phyloP scores from a whole-genome alignment of 495 filamentous ascomycete genomes.

The Penicillium silybi region DNA sequence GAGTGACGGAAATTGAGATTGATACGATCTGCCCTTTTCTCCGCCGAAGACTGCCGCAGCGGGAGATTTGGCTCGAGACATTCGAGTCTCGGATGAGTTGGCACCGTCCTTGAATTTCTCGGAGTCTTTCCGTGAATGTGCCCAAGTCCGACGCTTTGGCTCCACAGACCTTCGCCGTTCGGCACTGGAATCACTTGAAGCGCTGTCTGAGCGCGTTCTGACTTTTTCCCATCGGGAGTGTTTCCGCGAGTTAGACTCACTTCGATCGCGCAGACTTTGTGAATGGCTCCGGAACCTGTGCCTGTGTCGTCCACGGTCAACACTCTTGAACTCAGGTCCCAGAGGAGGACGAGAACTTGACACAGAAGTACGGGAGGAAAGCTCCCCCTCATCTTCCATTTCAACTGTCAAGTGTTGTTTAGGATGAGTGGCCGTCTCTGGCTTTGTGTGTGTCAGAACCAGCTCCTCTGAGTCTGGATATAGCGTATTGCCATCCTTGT shows the following conservation, averaged over 20 bases:
- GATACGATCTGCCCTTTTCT: slow-evolving; percentile 4
- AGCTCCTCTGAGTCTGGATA: slow-evolving; percentile 48
- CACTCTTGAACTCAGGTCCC: slow-evolving; percentile 27
- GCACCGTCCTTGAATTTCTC: slow-evolving; percentile 5
- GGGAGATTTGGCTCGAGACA: slow-evolving; percentile 13
- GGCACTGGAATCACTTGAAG: slow-evolving; percentile 28
- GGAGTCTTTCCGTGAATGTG: slow-evolving; percentile 9
- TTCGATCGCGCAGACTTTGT: slow-evolving; percentile 23
- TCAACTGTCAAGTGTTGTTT: slow-evolving; percentile 14
- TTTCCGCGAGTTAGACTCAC: slow-evolving; percentile 21
- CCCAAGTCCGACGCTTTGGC: slow-evolving; percentile 7
- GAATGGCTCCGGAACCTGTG: slow-evolving; percentile 27
- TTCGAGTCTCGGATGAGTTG: slow-evolving; percentile 5
- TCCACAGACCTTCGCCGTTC: slow-evolving; percentile 16
- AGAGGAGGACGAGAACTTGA: slow-evolving; percentile 28
- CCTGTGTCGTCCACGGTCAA: slow-evolving; percentile 32
- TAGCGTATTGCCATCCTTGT: slow-evolving; percentile 65
- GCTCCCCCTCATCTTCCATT: slow-evolving; percentile 13
- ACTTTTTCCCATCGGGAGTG: slow-evolving; percentile 22
- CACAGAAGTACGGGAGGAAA: slow-evolving; percentile 27
- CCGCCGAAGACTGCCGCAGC: neutral
- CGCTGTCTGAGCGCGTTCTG: slow-evolving; percentile 27
- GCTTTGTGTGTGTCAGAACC: slow-evolving; percentile 13
- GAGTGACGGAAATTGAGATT: slow-evolving; percentile 3
- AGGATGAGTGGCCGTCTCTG: slow-evolving; percentile 7